These are phyloP conservation scores for Coemansia sp. DNA, from an alignment of 192 early-diverging fungal genomes.

Conservation along the genomic window DNA sequence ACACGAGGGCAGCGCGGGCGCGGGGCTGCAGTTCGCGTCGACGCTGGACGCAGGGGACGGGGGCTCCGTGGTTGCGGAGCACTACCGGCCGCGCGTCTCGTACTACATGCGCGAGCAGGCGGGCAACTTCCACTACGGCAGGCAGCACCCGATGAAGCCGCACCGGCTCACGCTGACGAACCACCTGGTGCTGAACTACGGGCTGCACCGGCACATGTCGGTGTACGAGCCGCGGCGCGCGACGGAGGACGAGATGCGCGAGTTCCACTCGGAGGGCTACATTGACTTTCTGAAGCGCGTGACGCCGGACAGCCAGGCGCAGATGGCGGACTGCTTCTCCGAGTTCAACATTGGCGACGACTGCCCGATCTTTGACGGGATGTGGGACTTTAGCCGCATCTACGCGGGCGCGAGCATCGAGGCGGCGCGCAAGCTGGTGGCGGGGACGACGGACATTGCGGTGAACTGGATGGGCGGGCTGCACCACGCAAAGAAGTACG, in stretches of 20 bases:
- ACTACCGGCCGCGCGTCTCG: constrained; percentile 64
- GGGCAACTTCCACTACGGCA: constrained; percentile 80
- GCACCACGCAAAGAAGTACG: constrained; percentile 78
- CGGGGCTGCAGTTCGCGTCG: constrained; percentile 35
- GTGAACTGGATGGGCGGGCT: constrained; percentile 93
- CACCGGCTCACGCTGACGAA: constrained; percentile 93
- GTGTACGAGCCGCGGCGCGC: constrained; percentile 81
- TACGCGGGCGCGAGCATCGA: constrained; percentile 95
- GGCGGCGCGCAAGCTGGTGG: constrained; percentile 80
- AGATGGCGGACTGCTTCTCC: constrained; percentile 56
- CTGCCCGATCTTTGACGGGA: constrained; percentile 96
- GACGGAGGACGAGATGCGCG: constrained; percentile 85
- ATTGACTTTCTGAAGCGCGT: constrained; percentile 92
- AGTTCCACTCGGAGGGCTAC: constrained; percentile 95
- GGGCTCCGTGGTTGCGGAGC: constrained; percentile 37
- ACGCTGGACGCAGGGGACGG: constrained; percentile 2
- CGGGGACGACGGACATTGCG: constrained; percentile 82
- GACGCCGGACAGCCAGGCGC: constrained; percentile 67
- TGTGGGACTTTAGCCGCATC: constrained; percentile 92
- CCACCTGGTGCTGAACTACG: constrained; percentile 90
- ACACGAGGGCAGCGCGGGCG: constrained; percentile 23
- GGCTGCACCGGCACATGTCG: constrained; percentile 87
- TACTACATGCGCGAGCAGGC: constrained; percentile 77
- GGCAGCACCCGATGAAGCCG: constrained; percentile 85
- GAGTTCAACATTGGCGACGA: constrained; percentile 95